A percentile compares a stretch with the other conserved stretches of the same genome.
These are phyloP conservation scores for Ceratocystis alfenasii DNA, from an alignment of 2,329 filamentous ascomycete genomes.

Conservation along the genomic window DNA sequence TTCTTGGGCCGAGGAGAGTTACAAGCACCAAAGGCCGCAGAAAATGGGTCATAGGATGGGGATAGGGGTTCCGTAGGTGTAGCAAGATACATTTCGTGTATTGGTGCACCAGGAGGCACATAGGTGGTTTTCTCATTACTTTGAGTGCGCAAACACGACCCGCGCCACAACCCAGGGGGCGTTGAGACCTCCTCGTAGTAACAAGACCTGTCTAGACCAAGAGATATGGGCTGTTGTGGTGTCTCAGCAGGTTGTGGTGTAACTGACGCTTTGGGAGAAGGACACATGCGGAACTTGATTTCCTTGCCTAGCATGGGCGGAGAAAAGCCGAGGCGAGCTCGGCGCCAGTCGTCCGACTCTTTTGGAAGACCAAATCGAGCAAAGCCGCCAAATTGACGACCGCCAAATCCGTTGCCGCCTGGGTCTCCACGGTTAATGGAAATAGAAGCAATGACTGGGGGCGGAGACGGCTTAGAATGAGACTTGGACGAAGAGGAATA, in stretches of 20 bases:
- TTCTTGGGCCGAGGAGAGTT: conserved; percentile 9
- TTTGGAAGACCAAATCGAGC: conserved; percentile 10
- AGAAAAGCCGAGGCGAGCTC: conserved; percentile 42
- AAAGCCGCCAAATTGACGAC: conserved; percentile 15
- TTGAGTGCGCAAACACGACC: conserved; percentile 44
- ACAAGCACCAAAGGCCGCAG: conserved; percentile 29
- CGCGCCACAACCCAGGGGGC: conserved; percentile 57
- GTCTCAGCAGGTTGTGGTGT: conserved; percentile 3
- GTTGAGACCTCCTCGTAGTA: conserved; percentile 11
- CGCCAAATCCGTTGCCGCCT: neutral
- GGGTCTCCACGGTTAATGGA: neutral
- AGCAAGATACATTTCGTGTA: conserved; percentile 18
- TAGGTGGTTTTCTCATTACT: conserved; percentile 17
- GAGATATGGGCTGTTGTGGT: neutral
- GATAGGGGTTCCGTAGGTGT: conserved; percentile 18
- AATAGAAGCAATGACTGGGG: neutral
- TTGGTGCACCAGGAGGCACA: conserved; percentile 13
- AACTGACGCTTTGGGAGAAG: conserved; percentile 64
- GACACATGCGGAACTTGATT: conserved; percentile 67
- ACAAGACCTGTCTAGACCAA: neutral
- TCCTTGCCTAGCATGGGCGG: conserved; percentile 84
- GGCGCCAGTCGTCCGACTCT: conserved; percentile 13
- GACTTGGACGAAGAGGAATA: neutral
- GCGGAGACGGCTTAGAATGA: neutral
- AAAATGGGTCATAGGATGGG: conserved; percentile 32